Evolutionary conservation across 2,329 filamentous ascomycete genomes (phyloP).

Genomic region (Colletotrichum euphorbiae): DNA sequence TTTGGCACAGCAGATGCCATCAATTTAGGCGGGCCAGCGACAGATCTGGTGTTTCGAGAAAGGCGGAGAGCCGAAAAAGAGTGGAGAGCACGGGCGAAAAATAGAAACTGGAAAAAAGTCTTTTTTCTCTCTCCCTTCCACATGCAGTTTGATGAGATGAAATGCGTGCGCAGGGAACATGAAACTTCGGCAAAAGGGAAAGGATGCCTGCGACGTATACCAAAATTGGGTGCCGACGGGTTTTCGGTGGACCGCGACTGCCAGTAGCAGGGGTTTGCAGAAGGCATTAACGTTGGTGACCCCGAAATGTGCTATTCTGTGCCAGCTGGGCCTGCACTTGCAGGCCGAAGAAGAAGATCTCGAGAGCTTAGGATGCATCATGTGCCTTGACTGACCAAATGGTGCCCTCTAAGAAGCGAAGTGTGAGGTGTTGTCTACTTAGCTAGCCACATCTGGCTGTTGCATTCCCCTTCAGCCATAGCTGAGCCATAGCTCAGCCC

Average conservation of each 20-base stretch:
- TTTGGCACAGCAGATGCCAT: conserved; percentile 8
- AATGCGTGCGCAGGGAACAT: conserved; percentile 33
- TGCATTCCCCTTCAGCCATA: conserved; percentile 8
- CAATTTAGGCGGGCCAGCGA: conserved; percentile 29
- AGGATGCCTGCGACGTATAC: conserved; percentile 10
- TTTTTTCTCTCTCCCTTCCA: background rate
- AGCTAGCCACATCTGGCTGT: conserved; percentile 4
- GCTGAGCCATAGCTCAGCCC: background rate
- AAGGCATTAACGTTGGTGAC: too few relatives aligned
- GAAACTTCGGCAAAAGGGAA: conserved; percentile 33
- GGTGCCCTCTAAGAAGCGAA: too few relatives aligned
- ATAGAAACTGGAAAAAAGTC: conserved; percentile 23
- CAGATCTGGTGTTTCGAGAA: conserved; percentile 38
- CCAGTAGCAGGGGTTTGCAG: too few relatives aligned
- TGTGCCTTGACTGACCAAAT: too few relatives aligned
- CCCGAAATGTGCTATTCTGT: too few relatives aligned
- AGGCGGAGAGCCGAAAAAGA: background rate
- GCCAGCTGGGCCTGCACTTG: too few relatives aligned
- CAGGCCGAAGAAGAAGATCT: too few relatives aligned
- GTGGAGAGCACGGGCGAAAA: conserved; percentile 32
- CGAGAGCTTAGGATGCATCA: too few relatives aligned
- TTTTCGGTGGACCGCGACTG: background rate
- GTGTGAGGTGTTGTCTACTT: too few relatives aligned
- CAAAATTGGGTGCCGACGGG: background rate
- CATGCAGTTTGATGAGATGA: conserved; percentile 24